phyloP scores from a whole-genome alignment of 495 filamentous ascomycete species.

The Penicillium coffeae region DNA sequence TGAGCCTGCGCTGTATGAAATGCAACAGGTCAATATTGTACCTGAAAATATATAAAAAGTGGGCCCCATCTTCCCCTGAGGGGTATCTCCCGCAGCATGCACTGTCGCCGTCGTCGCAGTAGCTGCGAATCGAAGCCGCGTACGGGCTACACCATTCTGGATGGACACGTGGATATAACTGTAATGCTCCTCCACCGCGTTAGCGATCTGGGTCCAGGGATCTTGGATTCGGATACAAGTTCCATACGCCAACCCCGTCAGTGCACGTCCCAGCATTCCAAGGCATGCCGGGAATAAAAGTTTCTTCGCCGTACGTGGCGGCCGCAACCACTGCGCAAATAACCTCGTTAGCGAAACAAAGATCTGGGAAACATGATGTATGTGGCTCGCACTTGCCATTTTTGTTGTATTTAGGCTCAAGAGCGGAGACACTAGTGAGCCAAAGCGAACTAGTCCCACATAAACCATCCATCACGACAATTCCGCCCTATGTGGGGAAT shows the following conservation, averaged over 20 bases:
- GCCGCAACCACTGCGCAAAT: slow-evolving; percentile 17
- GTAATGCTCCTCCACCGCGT: background rate
- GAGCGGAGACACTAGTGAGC: slow-evolving; percentile 11
- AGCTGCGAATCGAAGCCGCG: slow-evolving; percentile 14
- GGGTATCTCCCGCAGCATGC: slow-evolving; percentile 17
- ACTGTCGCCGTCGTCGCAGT: slow-evolving; percentile 23
- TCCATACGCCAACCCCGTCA: slow-evolving; percentile 23
- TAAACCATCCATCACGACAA: slow-evolving; percentile 26
- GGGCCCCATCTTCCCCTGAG: slow-evolving; percentile 2
- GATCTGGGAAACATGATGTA: background rate
- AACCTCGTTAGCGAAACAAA: background rate
- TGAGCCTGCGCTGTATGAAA: slow-evolving; percentile 12
- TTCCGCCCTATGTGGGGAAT: slow-evolving; percentile 15
- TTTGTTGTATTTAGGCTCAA: slow-evolving; percentile 16
- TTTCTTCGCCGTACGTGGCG: slow-evolving; percentile 25
- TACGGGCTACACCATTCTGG: slow-evolving; percentile 19
- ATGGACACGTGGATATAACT: slow-evolving; percentile 25
- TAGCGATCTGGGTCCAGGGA: background rate
- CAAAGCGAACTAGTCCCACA: slow-evolving; percentile 26
- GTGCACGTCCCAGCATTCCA: slow-evolving; percentile 26
- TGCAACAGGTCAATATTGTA: slow-evolving; percentile 18
- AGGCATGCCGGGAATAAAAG: slow-evolving; percentile 16
- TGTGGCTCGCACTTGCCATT: slow-evolving; percentile 11
- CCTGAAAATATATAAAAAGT: slow-evolving; percentile 14
- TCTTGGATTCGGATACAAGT: background rate